Base-by-base conservation (phyloP, 2,329 filamentous ascomycete genomes). In the Tolypocladium tundrense region DNA sequence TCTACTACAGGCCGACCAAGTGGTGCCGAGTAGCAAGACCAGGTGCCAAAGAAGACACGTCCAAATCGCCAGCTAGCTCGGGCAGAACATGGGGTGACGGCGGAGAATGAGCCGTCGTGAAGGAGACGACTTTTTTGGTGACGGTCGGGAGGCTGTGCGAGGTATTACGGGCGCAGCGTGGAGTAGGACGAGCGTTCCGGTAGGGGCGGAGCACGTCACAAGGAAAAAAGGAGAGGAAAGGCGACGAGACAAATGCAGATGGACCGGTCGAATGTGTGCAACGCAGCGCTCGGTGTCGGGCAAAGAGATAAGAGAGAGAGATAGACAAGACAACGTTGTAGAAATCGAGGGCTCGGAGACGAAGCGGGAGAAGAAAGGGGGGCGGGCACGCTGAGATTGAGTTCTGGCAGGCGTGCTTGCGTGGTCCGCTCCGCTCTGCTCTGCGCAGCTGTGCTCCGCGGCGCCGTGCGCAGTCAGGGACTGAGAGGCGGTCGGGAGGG, bases 331-430 rank as follows among this genome's bases (percentile, higher is more conserved):
- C 59, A 60, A 39, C 41, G 43, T 21, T 50, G 53, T 51, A 57
- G 57, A 21, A 59, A 53, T 50, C 39, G 55, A 56, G 54, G 60
- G 59, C 55, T 61, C 58, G 64, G 63, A 63, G 60, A 59, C 63
- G 64, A 67, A 53, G 62, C 59, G 62, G 66, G 57, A 57, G 62
- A 68, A 65, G 66, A 71, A 72, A 68, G 68, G 64, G 70, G 68
- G 48, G 48, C 4, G 31, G 19, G 64, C 61, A 64, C 63, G 63
- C 61, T 58, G 52, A 55, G 53, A 48, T 55, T 56, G 59, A 57
- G 53, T 27, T 45, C 53, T 50, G 60, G 59, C 61, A 59, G 58
- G 59, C 59, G 60, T 57, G 61, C 56, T 60, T 55, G 55, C 56
- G 43, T n/a, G 48, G 48, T 51, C 27, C 8, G 27, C 35, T 31